phyloP scores from a whole-genome alignment of 148 eudicot genomes.

The Silene conica region DNA sequence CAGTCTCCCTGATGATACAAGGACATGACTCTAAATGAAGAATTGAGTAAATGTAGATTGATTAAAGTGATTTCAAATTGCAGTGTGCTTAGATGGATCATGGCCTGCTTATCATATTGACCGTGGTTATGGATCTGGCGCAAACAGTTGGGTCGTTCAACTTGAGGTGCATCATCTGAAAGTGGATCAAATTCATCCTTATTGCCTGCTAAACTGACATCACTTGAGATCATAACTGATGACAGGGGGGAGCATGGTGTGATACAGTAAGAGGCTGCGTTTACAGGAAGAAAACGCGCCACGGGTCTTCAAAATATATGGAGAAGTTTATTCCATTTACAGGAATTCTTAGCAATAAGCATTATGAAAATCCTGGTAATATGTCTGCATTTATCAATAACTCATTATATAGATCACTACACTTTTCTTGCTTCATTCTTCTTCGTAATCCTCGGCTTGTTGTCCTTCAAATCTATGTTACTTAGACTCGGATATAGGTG shows the following conservation, averaged over 20 bases:
- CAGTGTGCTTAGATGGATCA: slow-evolving; percentile 98
- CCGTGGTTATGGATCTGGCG: slow-evolving; percentile 85
- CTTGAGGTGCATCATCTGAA: slow-evolving; percentile 54
- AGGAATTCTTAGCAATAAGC: slow-evolving; percentile 83
- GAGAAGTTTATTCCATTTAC: slow-evolving; percentile 73
- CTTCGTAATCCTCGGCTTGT: no score
- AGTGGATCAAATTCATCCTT: background rate
- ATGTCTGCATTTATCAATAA: background rate
- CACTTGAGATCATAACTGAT: slow-evolving; percentile 25
- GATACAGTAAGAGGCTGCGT: slow-evolving; percentile 67
- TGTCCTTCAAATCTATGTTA: no score
- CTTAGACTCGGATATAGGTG: no score
- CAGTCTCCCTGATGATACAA: no score
- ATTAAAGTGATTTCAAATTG: slow-evolving; percentile 10
- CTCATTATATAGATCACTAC: no score
- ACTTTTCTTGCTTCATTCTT: no score
- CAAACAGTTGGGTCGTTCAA: slow-evolving; percentile 91
- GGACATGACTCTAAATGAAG: no score
- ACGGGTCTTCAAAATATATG: slow-evolving; percentile 73
- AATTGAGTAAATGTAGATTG: no score
- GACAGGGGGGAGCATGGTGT: slow-evolving; percentile 99
- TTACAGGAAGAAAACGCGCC: slow-evolving; percentile 77
- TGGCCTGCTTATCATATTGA: slow-evolving; percentile 87
- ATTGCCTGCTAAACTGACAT: slow-evolving; percentile 14
- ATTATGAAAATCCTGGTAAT: slow-evolving; percentile 73